Conservation (phyloP, 352 stramenopile genomes). For the Phytopythium vexans region DNA sequence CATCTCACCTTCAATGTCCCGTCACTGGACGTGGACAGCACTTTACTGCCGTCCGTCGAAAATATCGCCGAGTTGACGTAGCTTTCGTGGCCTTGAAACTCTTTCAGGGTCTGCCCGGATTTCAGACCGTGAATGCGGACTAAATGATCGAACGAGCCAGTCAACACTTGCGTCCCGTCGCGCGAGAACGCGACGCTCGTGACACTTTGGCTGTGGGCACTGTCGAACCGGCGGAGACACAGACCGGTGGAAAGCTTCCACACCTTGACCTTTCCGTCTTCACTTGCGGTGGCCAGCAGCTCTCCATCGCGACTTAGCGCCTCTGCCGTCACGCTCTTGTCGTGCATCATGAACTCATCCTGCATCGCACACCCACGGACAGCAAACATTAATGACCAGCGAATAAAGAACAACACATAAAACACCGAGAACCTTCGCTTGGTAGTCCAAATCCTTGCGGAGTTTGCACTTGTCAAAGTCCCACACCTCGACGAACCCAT, state of each 20-base stretch:
- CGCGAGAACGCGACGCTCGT: conserved; percentile 89
- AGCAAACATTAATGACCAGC: background rate
- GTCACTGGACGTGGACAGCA: conserved; percentile 90
- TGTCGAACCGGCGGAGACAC: conserved; percentile 88
- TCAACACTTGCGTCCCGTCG: conserved; percentile 90
- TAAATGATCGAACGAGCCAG: conserved; percentile 86
- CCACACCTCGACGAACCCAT: conserved; percentile 95
- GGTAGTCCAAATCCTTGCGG: conserved; percentile 92
- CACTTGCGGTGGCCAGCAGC: conserved; percentile 85
- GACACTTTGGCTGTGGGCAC: conserved; percentile 75
- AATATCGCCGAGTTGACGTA: conserved; percentile 92
- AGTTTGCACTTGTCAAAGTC: conserved; percentile 89
- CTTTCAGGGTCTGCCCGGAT: conserved; percentile 90
- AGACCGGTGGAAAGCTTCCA: conserved; percentile 91
- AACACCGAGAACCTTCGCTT: conserved; percentile 57
- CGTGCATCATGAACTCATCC: conserved; percentile 94
- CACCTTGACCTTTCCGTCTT: conserved; percentile 88
- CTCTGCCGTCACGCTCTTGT: conserved; percentile 81
- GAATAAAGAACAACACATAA: background rate
- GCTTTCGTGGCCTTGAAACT: conserved; percentile 91
- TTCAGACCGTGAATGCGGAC: conserved; percentile 93
- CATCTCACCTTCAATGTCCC: conserved; percentile 82
- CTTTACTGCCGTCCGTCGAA: conserved; percentile 50
- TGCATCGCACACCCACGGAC: conserved; percentile 3
- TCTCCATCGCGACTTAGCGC: conserved; percentile 85